Conservation (phyloP, 2,329 filamentous ascomycete genomes). For the Neurospora sp. region DNA sequence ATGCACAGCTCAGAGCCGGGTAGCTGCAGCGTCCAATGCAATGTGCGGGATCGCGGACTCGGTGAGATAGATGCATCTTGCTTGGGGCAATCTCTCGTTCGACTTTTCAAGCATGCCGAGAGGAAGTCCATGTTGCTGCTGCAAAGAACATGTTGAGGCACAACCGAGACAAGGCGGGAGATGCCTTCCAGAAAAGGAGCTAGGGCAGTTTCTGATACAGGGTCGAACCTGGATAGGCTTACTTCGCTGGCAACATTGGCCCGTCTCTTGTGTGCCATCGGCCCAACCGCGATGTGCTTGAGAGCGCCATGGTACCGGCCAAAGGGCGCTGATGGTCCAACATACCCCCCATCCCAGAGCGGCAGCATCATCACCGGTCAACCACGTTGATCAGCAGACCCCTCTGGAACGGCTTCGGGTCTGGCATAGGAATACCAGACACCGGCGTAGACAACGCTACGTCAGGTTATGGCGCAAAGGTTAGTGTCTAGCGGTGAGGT, state of each 20-base stretch:
- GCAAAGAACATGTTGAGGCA: background rate
- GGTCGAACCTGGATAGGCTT: background rate
- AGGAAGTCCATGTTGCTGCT: background rate
- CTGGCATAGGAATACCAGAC: conserved; percentile 2
- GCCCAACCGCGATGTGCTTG: background rate
- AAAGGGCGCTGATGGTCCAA: background rate
- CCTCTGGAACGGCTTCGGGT: conserved; percentile 3
- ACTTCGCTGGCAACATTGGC: background rate
- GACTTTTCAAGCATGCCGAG: background rate
- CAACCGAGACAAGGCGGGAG: background rate
- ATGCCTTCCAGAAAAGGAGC: background rate
- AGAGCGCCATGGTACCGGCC: background rate
- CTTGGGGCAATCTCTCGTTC: background rate
- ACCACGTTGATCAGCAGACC: conserved; percentile 17
- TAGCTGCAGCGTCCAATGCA: background rate
- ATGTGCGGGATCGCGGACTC: background rate
- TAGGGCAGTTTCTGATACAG: background rate
- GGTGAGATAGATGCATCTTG: background rate
- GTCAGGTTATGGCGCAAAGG: background rate
- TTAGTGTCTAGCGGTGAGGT: conserved; percentile 8
- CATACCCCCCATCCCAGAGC: background rate
- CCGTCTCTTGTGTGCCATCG: background rate
- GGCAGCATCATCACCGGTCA: conserved; percentile 9
- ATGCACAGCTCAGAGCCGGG: background rate
- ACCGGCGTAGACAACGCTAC: background rate